Evolutionary conservation across 1,284 basidiomycete genomes (phyloP).

Genomic region (Ganoderma lingzhi): DNA sequence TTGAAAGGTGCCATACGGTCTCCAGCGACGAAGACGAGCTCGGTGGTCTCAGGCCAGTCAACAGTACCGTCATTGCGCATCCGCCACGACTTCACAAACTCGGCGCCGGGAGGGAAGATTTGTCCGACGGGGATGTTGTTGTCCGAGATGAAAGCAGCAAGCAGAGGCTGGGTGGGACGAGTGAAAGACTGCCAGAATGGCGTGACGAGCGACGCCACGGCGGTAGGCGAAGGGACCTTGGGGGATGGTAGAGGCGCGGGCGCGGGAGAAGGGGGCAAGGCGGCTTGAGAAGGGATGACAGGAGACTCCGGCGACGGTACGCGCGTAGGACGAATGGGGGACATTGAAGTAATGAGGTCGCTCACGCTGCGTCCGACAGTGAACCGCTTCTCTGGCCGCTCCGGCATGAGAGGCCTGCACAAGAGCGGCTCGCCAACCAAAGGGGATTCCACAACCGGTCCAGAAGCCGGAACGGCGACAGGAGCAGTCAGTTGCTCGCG

Average conservation of each 20-base stretch:
- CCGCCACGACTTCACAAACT: conserved; percentile 85
- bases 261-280: not conserved
- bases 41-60: conserved; percentile 75
- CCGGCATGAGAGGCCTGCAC: conserved; percentile 34
- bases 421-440: conserved; percentile 43
- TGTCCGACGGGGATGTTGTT: conserved; percentile 80
- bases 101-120: conserved; percentile 81
- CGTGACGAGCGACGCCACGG: conserved; percentile 7
- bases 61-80: conserved; percentile 69
- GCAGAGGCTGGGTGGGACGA: conserved; percentile 39
- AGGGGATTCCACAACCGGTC: conserved; percentile 37
- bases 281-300: not conserved
- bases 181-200: conserved; percentile 16
- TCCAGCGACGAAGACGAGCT: conserved; percentile 76
- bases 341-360: conserved; percentile 22
- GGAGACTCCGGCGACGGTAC: conserved; percentile 1
- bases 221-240: conserved; percentile 10
- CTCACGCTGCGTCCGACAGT: conserved; percentile 24
- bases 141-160: conserved; percentile 70
- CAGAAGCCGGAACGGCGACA: not conserved
- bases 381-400: conserved; percentile 18
- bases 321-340: conserved; percentile 2
- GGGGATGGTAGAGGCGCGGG: not conserved
- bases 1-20: conserved; percentile 51
- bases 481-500: conserved; percentile 6